Conservation (phyloP, 192 early-diverging fungal genomes). For the Coemansia sp. region DNA sequence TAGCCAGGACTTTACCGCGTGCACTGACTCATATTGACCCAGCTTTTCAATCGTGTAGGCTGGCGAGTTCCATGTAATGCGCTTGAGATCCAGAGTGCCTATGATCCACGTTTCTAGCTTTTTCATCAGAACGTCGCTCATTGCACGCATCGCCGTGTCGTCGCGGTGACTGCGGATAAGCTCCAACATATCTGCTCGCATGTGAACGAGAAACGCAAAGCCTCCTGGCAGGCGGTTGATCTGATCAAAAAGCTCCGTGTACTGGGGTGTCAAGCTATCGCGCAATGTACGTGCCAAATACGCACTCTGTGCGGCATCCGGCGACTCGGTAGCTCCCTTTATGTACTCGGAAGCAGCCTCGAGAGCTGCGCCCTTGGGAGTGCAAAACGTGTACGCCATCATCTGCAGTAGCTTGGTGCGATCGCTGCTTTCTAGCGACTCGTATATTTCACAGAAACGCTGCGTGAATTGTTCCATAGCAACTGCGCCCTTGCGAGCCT, state of each 20-base stretch:
- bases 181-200: conserved; percentile 73
- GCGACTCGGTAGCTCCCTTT: conserved; percentile 2
- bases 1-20: conserved; percentile 75
- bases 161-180: conserved; percentile 27
- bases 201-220: conserved; percentile 73
- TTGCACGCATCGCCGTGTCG: conserved; percentile 53
- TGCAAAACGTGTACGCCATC: conserved; percentile 45
- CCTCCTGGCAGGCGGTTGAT: conserved; percentile 76
- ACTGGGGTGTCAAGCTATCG: conserved; percentile 63
- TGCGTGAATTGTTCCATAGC: conserved; percentile 53
- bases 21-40: conserved; percentile 82
- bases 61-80: conserved; percentile 80
- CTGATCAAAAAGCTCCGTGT: conserved; percentile 72
- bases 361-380: conserved; percentile 49
- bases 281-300: conserved; percentile 59
- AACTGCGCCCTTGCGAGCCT: conserved; percentile 53
- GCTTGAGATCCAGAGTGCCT: conserved; percentile 71
- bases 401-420: conserved; percentile 14
- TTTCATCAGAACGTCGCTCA: conserved; percentile 65
- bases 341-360: conserved; percentile 26
- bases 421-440: conserved; percentile 42
- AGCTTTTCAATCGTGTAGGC: conserved; percentile 82
- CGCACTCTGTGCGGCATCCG: conserved; percentile 22
- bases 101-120: conserved; percentile 77
- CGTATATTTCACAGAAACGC: conserved; percentile 59